Base-by-base conservation (phyloP, 371 early-diverging fungal genomes). In the Rhizoclosmatium hyalinum region DNA sequence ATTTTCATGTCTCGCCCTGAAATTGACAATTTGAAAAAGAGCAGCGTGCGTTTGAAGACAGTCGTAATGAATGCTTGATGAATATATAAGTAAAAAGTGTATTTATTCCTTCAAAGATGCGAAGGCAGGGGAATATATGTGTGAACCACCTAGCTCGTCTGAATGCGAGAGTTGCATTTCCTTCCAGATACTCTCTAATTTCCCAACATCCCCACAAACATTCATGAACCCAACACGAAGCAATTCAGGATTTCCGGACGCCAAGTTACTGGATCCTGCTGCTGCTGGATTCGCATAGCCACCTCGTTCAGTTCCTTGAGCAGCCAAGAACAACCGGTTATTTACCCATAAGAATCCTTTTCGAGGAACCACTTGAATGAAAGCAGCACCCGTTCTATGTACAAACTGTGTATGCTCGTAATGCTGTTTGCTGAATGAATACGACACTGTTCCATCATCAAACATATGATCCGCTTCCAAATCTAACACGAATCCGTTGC, bases 301-400 rank as follows among this genome's bases (percentile, higher is more conserved):
- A 12, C 61, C 61, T 39, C 57, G 14, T n/a, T 44, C 44, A 41
- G 39, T 45, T 17, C n/a, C 42, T 12, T 42, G 19, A 21, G 64
- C 24, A 21, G 79, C 75, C 61, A 77, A 56, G 43, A 75, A 76
- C 21, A 97, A 80, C 41, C 94, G 88, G 78, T 97, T 98, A 76
- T 92, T 94, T 41, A 94, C 90, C 96, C 96, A 98, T 65, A 90
- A 89, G 70, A 95, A 94, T 0, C 96, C 96, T 2, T 89, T 79
- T 3, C 89, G 90, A 4, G 85, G 87, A 17, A 92, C 85, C 14
- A 97, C 92, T 79, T 96, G 96, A 39, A 98, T 90, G 88, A 97
- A 95, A 2, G 95, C 95, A 2, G 92, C 91, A 0, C 98, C 98
- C 0, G 92, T 91, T 55, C 92, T 88, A 81, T 97, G 98, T 39